Evolutionary conservation across 192 early-diverging fungal species (phyloP).

Genomic region (Linnemannia hyalina): DNA sequence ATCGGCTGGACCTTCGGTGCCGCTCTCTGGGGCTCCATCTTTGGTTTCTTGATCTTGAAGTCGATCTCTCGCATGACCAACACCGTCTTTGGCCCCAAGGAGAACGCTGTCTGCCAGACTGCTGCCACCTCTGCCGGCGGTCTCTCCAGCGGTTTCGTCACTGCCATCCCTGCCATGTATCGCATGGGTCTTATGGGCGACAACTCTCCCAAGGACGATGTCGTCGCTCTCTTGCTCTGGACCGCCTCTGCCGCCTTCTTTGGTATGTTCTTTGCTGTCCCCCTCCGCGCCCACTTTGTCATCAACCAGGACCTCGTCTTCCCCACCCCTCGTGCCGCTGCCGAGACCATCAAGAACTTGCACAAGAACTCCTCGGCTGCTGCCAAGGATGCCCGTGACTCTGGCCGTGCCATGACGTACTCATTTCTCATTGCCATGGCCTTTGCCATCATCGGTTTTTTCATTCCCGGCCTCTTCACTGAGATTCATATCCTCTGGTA

Average conservation of each 20-base stretch:
- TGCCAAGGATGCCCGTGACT: conserved; percentile 62
- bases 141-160: conserved; percentile 71
- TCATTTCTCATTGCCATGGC: conserved; percentile 59
- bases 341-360: conserved; percentile 71
- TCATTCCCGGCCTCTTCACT: conserved; percentile 54
- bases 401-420: conserved; percentile 63
- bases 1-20: conserved; percentile 71
- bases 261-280: conserved; percentile 80
- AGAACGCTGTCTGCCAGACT: conserved; percentile 76
- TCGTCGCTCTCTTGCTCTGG: conserved; percentile 65
- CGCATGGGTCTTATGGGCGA: conserved; percentile 67
- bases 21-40: conserved; percentile 68
- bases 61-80: conserved; percentile 64
- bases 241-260: conserved; percentile 73
- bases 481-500: conserved; percentile 62
- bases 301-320: conserved; percentile 77
- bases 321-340: conserved; percentile 76
- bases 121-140: conserved; percentile 80
- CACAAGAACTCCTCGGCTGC: conserved; percentile 62
- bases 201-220: conserved; percentile 58
- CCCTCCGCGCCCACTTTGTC: conserved; percentile 75
- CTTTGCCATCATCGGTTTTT: conserved; percentile 68
- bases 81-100: conserved; percentile 76
- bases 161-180: conserved; percentile 80
- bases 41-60: conserved; percentile 73